Percentiles rank a stretch among this genome's conserved stretches.
These are phyloP conservation scores for Xylariaceae sp. DNA, from an alignment of 2,329 filamentous ascomycete genomes.

Conservation along the genomic window DNA sequence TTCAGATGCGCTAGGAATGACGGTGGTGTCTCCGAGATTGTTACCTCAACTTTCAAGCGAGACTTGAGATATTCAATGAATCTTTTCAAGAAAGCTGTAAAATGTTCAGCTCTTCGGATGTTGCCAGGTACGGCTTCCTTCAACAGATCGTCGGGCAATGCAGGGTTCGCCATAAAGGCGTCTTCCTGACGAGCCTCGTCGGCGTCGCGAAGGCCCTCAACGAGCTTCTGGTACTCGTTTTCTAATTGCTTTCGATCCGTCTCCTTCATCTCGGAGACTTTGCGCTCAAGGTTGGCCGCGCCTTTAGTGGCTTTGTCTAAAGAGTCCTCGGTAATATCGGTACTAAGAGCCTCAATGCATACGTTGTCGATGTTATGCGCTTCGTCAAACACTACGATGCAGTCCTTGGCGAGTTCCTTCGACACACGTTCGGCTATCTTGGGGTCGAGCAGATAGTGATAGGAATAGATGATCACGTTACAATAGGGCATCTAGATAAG, in stretches of 20 bases:
- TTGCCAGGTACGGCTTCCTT: constrained; percentile 97
- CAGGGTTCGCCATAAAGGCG: constrained; percentile 95
- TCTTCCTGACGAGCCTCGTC: constrained; percentile 90
- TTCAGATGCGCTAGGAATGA: constrained; percentile 91
- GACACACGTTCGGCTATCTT: constrained; percentile 97
- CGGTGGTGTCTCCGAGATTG: constrained; percentile 82
- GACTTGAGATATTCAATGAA: constrained; percentile 98
- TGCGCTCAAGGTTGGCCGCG: constrained; percentile 83
- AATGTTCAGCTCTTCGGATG: constrained; percentile 92
- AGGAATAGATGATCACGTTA: constrained; percentile 99
- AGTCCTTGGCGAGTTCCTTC: constrained; percentile 93
- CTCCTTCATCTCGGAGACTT: constrained; percentile 91
- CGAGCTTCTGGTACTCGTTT: constrained; percentile 90
- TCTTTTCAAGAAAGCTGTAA: constrained; percentile 86
- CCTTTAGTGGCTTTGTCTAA: constrained; percentile 84
- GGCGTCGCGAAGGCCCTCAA: constrained; percentile 81
- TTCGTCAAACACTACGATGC: constrained; percentile 97
- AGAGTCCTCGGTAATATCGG: constrained; percentile 93
- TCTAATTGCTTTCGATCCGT: constrained; percentile 92
- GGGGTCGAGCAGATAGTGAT: constrained; percentile 94
- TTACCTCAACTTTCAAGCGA: constrained; percentile 97
- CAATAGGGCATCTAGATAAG: constrained; percentile 84
- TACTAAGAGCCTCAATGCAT: constrained; percentile 95
- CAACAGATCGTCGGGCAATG: constrained; percentile 84
- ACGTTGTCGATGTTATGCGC: constrained; percentile 99